Conservation (phyloP, 352 stramenopile genomes). For the Globisporangium irregulare region DNA sequence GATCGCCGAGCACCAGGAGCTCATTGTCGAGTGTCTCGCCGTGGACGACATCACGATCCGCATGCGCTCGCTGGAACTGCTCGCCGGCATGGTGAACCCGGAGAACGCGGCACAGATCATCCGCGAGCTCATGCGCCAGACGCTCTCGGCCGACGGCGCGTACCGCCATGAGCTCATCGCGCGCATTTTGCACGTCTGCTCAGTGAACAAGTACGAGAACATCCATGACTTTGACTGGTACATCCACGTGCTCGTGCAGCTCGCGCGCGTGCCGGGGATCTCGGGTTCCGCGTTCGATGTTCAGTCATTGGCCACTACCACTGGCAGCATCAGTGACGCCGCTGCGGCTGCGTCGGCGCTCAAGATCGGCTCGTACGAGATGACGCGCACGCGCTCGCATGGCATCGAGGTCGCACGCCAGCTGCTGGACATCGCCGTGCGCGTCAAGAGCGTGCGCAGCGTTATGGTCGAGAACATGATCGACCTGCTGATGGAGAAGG, state of each 20-base stretch:
- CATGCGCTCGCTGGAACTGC: slow-evolving; percentile 94
- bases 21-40: slow-evolving; percentile 96
- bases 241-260: slow-evolving; percentile 94
- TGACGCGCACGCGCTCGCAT: slow-evolving; percentile 41
- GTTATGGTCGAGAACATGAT: slow-evolving; percentile 96
- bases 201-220: slow-evolving; percentile 97
- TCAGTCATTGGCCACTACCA: slow-evolving; percentile 26
- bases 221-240: slow-evolving; percentile 99
- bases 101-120: slow-evolving; percentile 97
- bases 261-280: slow-evolving; percentile 90
- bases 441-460: slow-evolving; percentile 94
- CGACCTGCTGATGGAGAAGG: slow-evolving; percentile 89
- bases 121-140: slow-evolving; percentile 94
- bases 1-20: slow-evolving; percentile 92
- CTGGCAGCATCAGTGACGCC: slow-evolving; percentile 15
- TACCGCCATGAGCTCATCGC: slow-evolving; percentile 96
- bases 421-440: slow-evolving; percentile 96
- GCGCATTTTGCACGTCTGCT: slow-evolving; percentile 96
- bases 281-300: slow-evolving; percentile 33
- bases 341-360: slow-evolving; percentile 33
- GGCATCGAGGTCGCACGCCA: slow-evolving; percentile 91
- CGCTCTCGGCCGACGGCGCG: slow-evolving; percentile 89
- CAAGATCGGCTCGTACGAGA: slow-evolving; percentile 25
- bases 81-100: slow-evolving; percentile 94
- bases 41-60: slow-evolving; percentile 99